Conservation (phyloP, 2,329 filamentous ascomycete genomes). For the Trichoderma afroharzianum region DNA sequence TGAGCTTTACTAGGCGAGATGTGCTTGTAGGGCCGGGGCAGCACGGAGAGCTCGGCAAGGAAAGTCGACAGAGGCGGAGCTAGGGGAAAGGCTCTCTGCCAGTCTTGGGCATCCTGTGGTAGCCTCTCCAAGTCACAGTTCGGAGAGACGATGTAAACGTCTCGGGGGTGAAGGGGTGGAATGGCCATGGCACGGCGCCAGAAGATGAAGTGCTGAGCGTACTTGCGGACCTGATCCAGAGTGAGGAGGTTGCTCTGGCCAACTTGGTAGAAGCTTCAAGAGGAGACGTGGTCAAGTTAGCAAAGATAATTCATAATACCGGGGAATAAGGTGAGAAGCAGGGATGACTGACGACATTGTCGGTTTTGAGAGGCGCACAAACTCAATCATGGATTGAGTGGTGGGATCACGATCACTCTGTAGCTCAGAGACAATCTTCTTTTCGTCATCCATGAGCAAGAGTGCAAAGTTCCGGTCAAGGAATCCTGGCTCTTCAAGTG, state of each 20-base stretch:
- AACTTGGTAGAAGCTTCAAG: slow-evolving; percentile 59
- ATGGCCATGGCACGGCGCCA: slow-evolving; percentile 93
- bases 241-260: slow-evolving; percentile 69
- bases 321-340: no score
- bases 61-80: slow-evolving; percentile 82
- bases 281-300: neutral
- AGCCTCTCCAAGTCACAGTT: slow-evolving; percentile 78
- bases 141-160: slow-evolving; percentile 87
- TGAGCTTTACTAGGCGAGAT: slow-evolving; percentile 87
- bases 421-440: slow-evolving; percentile 68
- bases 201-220: slow-evolving; percentile 90
- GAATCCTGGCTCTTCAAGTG: slow-evolving; percentile 60
- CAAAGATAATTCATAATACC: neutral
- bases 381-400: slow-evolving; percentile 74
- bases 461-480: slow-evolving; percentile 85
- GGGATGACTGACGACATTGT: slow-evolving; percentile 50
- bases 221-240: slow-evolving; percentile 75
- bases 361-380: slow-evolving; percentile 70
- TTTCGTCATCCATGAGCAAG: slow-evolving; percentile 78
- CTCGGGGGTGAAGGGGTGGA: slow-evolving; percentile 81
- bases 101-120: slow-evolving; percentile 64
- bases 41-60: slow-evolving; percentile 75
- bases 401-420: slow-evolving; percentile 73
- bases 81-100: slow-evolving; percentile 75
- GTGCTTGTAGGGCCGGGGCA: slow-evolving; percentile 75